Base-by-base conservation (phyloP, 768 basidiomycete genomes). In the Suillus occidentalis region DNA sequence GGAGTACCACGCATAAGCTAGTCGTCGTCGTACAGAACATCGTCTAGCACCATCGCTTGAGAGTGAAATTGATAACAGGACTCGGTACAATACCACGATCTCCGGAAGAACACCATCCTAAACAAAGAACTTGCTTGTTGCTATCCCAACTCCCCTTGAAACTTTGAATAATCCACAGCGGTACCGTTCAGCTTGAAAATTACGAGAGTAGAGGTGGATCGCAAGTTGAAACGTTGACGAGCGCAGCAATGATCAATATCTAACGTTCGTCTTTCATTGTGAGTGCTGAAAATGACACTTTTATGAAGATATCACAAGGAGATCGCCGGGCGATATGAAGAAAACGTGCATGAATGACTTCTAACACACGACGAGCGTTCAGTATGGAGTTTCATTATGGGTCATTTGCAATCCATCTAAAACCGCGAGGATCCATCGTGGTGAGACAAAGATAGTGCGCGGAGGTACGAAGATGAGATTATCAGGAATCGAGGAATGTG, bases 371-470 rank as follows among this genome's bases (percentile, higher is more conserved):
- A 42, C 39, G 39, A 39, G 25, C 39, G 18, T 40, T 20, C 57
- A 59, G 39, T 18, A 59, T 59, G 39, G 57, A 28, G 18, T 18
- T 59, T 20, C 39, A 28, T 59, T 28, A 18, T 59, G 22, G 25
- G 18, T 42, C 3, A 9, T 58, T 57, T 22, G 57, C 16, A 59
- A 59, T 28, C 39, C 39, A 58, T 39, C 56, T 25, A 40, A 16
- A 4, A 40, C 18, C 39, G 57, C 39, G 39, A 59, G 57, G 57
- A 59, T 59, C 57, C 57, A 59, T 59, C 57, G 57, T 59, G 57
- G 18, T 10, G 57, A 40, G 10, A 40, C 10, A 20, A 18, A 40
- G 57, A 59, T 59, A 40, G 20, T 42, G 39, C 34, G 57, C 57
- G 25, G 57, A 40, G 39, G 57, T 42, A 42, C 18, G 57, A 59